Conservation (phyloP, 768 basidiomycete species). For the Ephemerocybe angulata region DNA sequence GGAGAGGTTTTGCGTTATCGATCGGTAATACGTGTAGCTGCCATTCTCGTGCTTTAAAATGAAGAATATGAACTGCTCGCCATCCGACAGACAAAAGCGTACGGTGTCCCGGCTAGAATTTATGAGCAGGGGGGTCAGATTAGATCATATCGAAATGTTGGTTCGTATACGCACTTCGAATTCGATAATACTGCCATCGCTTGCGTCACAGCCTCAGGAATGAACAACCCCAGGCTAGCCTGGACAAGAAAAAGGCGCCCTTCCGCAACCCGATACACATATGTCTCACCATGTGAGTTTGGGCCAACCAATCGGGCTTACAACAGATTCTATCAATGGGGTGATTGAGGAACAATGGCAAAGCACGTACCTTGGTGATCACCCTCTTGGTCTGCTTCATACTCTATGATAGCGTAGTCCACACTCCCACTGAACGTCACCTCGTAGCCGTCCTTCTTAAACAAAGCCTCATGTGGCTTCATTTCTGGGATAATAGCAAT, state of each 20-base stretch:
- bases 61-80: background rate
- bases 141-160: background rate
- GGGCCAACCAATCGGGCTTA: no score
- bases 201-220: constrained; percentile 8
- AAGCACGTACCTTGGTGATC: background rate
- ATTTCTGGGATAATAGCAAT: constrained; percentile 7
- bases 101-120: constrained; percentile 1
- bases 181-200: constrained; percentile 3
- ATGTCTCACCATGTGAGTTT: no score
- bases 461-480: constrained; percentile 2
- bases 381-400: background rate
- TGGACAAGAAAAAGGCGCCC: constrained; percentile 2
- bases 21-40: background rate
- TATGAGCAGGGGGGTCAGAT: background rate
- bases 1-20: background rate
- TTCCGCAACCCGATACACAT: background rate
- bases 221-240: background rate
- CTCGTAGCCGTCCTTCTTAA: constrained; percentile 1
- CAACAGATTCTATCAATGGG: no score
- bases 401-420: constrained; percentile 5
- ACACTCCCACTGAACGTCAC: constrained; percentile 4
- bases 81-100: constrained; percentile 4
- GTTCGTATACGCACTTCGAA: constrained; percentile 7
- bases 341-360: no score
- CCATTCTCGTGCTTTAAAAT: background rate